These are phyloP conservation scores for Dendrobium officinale DNA, from an alignment of 106 monocot species.

Conservation along the genomic window DNA sequence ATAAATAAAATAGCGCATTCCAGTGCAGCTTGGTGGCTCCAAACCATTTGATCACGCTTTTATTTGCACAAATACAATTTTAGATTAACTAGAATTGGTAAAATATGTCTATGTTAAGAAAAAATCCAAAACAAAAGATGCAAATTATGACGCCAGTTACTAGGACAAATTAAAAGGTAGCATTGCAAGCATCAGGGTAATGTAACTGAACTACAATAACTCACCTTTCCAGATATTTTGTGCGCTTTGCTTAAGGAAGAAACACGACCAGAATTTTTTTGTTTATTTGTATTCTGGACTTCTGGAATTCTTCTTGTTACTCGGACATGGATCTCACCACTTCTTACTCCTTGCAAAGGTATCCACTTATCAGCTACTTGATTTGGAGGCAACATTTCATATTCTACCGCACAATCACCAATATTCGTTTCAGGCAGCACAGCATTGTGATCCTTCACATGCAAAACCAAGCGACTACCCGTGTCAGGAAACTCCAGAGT, in stretches of 20 bases:
- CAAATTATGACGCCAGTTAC: not conserved
- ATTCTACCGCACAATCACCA: constrained; percentile 78
- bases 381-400: constrained; percentile 61
- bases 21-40: too few species aligned
- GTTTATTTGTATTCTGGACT: constrained; percentile 39
- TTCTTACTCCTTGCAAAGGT: constrained; percentile 77
- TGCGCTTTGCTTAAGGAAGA: constrained; percentile 33
- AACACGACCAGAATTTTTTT: constrained; percentile 9
- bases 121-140: not conserved
- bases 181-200: not conserved
- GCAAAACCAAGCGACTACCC: constrained; percentile 50
- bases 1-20: too few species aligned
- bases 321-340: constrained; percentile 83
- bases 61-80: too few species aligned
- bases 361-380: constrained; percentile 79
- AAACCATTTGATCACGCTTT: too few species aligned
- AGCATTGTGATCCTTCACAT: constrained; percentile 92
- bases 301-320: constrained; percentile 63
- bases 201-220: not conserved
- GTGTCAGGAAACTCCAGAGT: constrained; percentile 84
- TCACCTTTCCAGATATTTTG: constrained; percentile 41
- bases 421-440: constrained; percentile 68
- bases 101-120: not conserved
- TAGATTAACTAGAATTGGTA: not conserved
- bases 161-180: not conserved